Percentiles rank a stretch among this genome's conserved stretches.
Evolutionary conservation across 352 stramenopile genomes (phyloP).

Genomic region (Globisporangium lucens): DNA sequence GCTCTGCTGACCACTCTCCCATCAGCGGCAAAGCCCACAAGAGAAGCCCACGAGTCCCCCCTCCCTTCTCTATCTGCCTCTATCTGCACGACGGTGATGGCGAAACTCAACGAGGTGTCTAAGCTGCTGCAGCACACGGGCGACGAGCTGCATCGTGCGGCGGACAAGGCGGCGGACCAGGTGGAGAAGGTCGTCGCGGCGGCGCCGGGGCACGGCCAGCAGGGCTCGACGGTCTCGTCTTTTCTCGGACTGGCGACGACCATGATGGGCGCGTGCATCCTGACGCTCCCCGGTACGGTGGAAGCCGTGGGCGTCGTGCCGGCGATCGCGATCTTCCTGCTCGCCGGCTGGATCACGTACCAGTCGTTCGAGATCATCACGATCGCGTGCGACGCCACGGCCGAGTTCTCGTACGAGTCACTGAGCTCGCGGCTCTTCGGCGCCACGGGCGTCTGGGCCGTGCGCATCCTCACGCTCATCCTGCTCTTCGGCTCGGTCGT

Average conservation of each 20-base stretch:
- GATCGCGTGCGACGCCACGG: constrained; percentile 55
- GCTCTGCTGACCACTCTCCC: neutral
- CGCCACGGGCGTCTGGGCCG: constrained; percentile 59
- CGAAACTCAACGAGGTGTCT: constrained; percentile 24
- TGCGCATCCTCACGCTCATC: constrained; percentile 69
- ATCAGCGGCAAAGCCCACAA: neutral
- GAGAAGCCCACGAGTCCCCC: neutral
- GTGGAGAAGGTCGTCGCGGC: constrained; percentile 8
- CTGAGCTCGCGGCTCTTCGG: constrained; percentile 75
- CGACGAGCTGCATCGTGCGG: constrained; percentile 24
- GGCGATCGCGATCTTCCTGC: constrained; percentile 46
- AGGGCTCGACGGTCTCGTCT: constrained; percentile 64
- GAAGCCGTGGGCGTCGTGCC: constrained; percentile 55
- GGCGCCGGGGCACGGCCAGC: constrained; percentile 30
- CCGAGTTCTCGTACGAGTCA: constrained; percentile 76
- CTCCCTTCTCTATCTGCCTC: neutral
- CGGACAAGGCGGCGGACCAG: neutral
- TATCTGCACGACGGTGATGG: constrained; percentile 22
- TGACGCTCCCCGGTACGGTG: constrained; percentile 66
- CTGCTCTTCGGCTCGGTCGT: constrained; percentile 79
- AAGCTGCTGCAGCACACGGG: constrained; percentile 29
- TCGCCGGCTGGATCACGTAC: constrained; percentile 62
- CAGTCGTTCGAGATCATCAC: constrained; percentile 73
- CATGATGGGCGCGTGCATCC: constrained; percentile 81
- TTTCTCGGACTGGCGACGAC: constrained; percentile 79